Evolutionary conservation across 345 rosid species (phyloP), one percentile per base, ranked within the genome.

Genomic region (Salix brachista): DNA sequence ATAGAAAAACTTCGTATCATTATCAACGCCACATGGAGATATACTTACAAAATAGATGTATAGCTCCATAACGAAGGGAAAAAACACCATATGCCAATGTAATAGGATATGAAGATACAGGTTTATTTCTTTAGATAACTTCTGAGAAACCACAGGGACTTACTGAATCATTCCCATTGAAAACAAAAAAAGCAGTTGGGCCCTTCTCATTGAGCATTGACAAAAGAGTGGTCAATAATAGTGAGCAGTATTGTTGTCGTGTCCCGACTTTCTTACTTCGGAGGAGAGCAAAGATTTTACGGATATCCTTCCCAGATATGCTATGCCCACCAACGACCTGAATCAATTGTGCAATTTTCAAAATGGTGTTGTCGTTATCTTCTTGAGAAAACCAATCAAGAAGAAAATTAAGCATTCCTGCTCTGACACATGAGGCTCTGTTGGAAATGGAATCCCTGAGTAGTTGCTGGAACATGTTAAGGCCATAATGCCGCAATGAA

Each of bases 121-220:
- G 66, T 8, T 23, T 9, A 62, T 62, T 28, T 19, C 39, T 28
- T 46, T 34, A 41, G 48, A 46, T 36, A 36, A 48, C 67, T 65
- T 48, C 28, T 6, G n/a, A 13, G 69, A 78, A 30, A 37, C 73
- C 30, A 46, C 18, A 78, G 44, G 23, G 67, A 88, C 99, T 91
- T 88, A 95, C 99, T 83, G 97, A 92, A 79, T 92, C 94, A 87
- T 77, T 87, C 73, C 97, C 94, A 39, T 86, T 91, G 82, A 92
- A 91, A 82, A 92, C 97, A 86, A 92, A 94, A 86, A 92, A 94
- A 61, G 95, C 89, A 78, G 97, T 88, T 52, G 98, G 98, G 46
- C 98, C 98, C 86, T 89, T 92, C 92, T 91, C 98, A 86, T 91
- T 94, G 58, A 94, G 87, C 98, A 94, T 94, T 56, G 98, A 89